Evolutionary conservation across 352 stramenopile genomes (phyloP), one percentile per base, ranked within the genome.

Genomic region (Phytophthora hibernalis): DNA sequence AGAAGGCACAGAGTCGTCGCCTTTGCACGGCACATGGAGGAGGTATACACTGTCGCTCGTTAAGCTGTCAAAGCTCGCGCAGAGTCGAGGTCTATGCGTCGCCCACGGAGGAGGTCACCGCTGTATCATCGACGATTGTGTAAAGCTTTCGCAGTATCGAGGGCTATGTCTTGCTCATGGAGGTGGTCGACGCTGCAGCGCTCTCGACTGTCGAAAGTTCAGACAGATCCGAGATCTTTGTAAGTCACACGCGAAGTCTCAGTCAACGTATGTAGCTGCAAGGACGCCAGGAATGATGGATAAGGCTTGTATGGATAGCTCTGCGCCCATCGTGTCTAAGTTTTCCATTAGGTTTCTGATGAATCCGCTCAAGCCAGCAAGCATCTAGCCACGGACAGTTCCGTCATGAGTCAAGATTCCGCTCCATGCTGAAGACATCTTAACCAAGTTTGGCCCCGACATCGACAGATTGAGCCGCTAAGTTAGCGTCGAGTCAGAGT

Each of bases 151-250:
- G 6, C 53, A 61, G 26, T 51, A 61, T 30, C 49, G 30, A 3
- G 53, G 53, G 3, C 24, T 60, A 21, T 61, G 53, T 4, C 18
- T 42, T 22, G 37, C 3, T 15, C 53, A 60, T n/a, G 53, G 53
- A 42, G 53, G 53, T 31, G 53, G 53, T 42, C 53, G 53, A 20
- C 53, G 38, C 10, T 60, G 53, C 38, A 60, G 38, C n/a, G 28
- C 51, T 10, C 38, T 10, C 26, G 22, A 31, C n/a, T 60, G 53
- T 43, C 38, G 31, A 21, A 60, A 60, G 24, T 60, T 50, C 13
- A 45, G 53, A 15, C 53, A 60, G n/a, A 42, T 60, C 10, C 53
- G 38, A 58, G 51, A 58, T 24, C 16, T 42, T 3, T 61, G 53
- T 38, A 61, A 60, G 26, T 5, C 15, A 6, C 53, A 60, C 53